Evolutionary conservation across 345 rosid species (phyloP), one percentile per base, ranked within the genome.

Genomic region (Linum tenue): DNA sequence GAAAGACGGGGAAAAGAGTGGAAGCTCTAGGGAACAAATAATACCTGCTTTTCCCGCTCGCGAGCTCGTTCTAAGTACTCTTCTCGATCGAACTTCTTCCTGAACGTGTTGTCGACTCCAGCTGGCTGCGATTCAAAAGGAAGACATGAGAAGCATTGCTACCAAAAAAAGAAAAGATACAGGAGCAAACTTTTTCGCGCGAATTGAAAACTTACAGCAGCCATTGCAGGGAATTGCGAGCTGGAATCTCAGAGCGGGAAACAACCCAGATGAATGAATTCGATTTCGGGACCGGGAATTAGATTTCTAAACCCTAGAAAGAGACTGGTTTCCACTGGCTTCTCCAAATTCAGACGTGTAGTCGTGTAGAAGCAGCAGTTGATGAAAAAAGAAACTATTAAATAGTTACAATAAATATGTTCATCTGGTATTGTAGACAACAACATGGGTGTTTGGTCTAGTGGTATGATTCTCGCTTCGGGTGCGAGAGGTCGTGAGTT

Each of bases 401-500:
- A 22, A 22, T 1, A 22, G 1, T 0, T 0, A 22, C 31, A 22
- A 22, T 1, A 22, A 22, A 22, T 22, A 22, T 22, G 1, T 22
- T 22, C 31, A 22, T 22, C 31, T 22, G 31, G 31, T 22, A 0
- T 22, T 22, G 31, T 22, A 22, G 31, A 43, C 6, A 48, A 48
- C 53, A 56, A 61, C 38, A 38, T 11, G 64, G 64, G 64, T 39
- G 89, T 82, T 86, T 91, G 90, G 95, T 88, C 92, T 83, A 84
- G 96, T 86, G 92, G 90, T 84, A 86, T 89, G 94, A 89, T 86
- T 91, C 91, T 86, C 86, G 88, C 96, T 86, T 88, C 90, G 88
- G 96, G 89, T 86, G 92, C 95, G 85, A 85, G 90, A 84, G 95
- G 90, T 76, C 89, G 83, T 79, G 92, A 85, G 95, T 91, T 91